Evolutionary conservation across 805 yeast genomes (phyloP), one percentile per base, ranked within the genome.

Genomic region (Scheffersomyces lignosus): DNA sequence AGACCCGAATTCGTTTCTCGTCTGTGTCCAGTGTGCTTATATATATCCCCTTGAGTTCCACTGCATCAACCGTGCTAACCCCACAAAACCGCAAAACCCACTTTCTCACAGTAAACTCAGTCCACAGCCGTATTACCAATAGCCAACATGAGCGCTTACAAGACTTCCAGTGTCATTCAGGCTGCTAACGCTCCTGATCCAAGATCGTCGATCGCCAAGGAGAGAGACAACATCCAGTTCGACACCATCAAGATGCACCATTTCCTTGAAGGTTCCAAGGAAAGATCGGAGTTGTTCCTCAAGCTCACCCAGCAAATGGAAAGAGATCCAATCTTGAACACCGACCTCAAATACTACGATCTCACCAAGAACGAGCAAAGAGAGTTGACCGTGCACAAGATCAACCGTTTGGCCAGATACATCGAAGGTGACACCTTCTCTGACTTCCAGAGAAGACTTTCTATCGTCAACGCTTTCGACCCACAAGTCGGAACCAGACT

Each of bases 401-500:
- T 84, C 43, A 76, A 73, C 37, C 71, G 87, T 45, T 56, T 84
- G 49, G 64, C 87, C 4, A 62, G 70, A 26, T 84, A 81, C 56
- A 71, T 82, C 60, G 91, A 77, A 66, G 64, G 34, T 45, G 69
- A 60, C 31, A 44, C 61, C 22, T 61, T 62, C 34, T 68, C 70
- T 17, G 63, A 58, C 27, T 81, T 82, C 56, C 77, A 77, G 56
- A 72, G 76, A 48, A 68, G 90, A 52, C 64, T 83, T 43, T 73
- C 80, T 22, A 47, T 81, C 38, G 60, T 82, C 20, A 79, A 80
- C 13, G 68, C 81, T 29, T 73, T 81, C 44, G 97, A 91, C 60
- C 95, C 96, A 13, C 82, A 81, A 48, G 66, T 85, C 30, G 78
- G 80, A 35, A 89, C 96, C 22, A 77, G 98, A 51, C 62, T 87